Percentiles rank a stretch among this genome's conserved stretches.
Evolutionary conservation across 2,329 filamentous ascomycete species (phyloP).

Genomic region (Helicocarpus griseus): DNA sequence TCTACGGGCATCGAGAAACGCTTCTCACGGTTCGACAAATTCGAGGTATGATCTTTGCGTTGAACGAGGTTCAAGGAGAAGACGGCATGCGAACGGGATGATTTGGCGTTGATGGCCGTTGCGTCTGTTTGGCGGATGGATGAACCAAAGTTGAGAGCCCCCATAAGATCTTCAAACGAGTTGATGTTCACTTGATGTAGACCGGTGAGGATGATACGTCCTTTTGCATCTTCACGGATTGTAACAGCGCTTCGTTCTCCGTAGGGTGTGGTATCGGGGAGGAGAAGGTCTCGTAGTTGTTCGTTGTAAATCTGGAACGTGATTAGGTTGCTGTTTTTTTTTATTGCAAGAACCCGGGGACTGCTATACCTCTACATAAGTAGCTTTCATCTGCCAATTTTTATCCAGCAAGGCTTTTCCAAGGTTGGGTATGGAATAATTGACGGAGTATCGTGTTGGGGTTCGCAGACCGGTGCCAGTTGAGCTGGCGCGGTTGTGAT

Average conservation of each 20-base stretch:
- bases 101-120: slow-evolving; percentile 94
- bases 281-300: slow-evolving; percentile 77
- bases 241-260: slow-evolving; percentile 70
- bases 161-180: slow-evolving; percentile 82
- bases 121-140: slow-evolving; percentile 92
- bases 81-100: slow-evolving; percentile 92
- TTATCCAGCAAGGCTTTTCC: slow-evolving; percentile 49
- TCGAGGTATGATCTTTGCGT: slow-evolving; percentile 51
- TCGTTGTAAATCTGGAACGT: slow-evolving; percentile 81
- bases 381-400: slow-evolving; percentile 85
- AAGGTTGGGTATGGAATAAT: slow-evolving; percentile 37
- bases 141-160: slow-evolving; percentile 83
- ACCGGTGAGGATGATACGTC: slow-evolving; percentile 87
- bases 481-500: slow-evolving; percentile 52
- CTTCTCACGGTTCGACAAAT: slow-evolving; percentile 59
- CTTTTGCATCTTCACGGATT: slow-evolving; percentile 89
- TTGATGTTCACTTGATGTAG: slow-evolving; percentile 81
- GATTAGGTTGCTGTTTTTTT: slow-evolving; percentile 6
- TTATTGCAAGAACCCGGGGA: not conserved
- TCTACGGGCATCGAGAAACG: slow-evolving; percentile 80
- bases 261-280: slow-evolving; percentile 61
- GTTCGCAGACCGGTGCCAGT: slow-evolving; percentile 74
- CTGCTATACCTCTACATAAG: slow-evolving; percentile 60
- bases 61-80: slow-evolving; percentile 89
- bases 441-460: slow-evolving; percentile 66